phyloP scores from a whole-genome alignment of 1,139 yeast species.

The Suhomyces bokatorum region DNA sequence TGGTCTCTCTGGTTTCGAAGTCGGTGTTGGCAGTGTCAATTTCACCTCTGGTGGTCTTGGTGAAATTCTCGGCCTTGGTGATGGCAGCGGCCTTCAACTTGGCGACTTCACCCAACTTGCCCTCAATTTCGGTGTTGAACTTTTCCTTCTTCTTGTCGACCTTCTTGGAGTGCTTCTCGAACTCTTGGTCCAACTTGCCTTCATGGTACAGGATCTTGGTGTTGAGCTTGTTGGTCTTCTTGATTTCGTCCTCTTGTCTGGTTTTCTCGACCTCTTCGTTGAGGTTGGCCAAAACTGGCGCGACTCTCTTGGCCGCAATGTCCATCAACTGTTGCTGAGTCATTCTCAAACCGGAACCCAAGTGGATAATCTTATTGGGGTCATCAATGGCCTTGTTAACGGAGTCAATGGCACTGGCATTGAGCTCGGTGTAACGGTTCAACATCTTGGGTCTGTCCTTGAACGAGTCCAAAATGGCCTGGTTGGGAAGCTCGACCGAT shows the following conservation, averaged over 20 bases:
- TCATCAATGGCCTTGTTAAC: constrained; percentile 48
- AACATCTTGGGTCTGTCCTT: constrained; percentile 52
- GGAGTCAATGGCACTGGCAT: constrained; percentile 49
- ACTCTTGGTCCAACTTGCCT: constrained; percentile 41
- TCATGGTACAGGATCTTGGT: constrained; percentile 45
- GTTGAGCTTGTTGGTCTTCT: constrained; percentile 41
- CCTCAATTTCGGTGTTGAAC: constrained; percentile 42
- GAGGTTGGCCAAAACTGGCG: constrained; percentile 54
- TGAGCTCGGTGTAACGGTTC: constrained; percentile 49
- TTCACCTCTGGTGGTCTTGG: constrained; percentile 40
- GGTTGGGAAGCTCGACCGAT: constrained; percentile 38
- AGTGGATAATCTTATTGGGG: constrained; percentile 50
- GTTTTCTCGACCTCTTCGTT: constrained; percentile 53
- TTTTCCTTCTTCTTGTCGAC: constrained; percentile 43
- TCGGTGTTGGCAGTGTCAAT: constrained; percentile 50
- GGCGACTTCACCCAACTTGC: constrained; percentile 34
- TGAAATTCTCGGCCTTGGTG: constrained; percentile 36
- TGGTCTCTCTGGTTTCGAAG: constrained; percentile 46
- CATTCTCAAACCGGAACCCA: constrained; percentile 57
- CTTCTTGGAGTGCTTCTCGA: constrained; percentile 42
- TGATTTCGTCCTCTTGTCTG: constrained; percentile 48
- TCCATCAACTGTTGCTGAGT: constrained; percentile 57
- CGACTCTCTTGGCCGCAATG: constrained; percentile 57
- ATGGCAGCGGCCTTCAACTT: constrained; percentile 34
- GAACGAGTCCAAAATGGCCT: constrained; percentile 43